A percentile compares a stretch with the other conserved stretches of the same genome.
Conservation (phyloP, 306 rosid genomes). For the Gleditsia sinensis region DNA sequence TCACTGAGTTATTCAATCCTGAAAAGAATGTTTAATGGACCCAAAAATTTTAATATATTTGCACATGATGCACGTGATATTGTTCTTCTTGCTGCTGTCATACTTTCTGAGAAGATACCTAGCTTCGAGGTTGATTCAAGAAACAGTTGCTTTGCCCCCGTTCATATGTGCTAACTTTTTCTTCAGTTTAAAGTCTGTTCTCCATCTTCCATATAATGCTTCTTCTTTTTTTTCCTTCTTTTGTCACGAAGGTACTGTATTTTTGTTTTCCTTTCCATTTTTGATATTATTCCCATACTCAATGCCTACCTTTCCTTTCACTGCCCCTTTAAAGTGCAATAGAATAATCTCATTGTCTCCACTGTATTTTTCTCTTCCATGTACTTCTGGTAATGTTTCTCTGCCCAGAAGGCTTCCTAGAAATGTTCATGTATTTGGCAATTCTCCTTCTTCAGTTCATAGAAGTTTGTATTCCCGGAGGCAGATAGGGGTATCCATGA, state of each 20-base stretch:
- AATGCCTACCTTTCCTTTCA: slow-evolving; percentile 25
- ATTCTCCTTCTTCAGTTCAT: background rate
- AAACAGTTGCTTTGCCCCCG: slow-evolving; percentile 6
- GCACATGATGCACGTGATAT: too few species aligned
- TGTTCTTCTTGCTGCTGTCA: too few species aligned
- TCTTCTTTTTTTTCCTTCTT: too few species aligned
- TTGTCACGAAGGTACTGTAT: background rate
- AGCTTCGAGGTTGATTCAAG: background rate
- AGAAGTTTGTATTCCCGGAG: slow-evolving; percentile 10
- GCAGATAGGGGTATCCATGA: background rate
- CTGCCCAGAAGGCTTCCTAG: background rate
- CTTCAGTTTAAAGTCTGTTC: background rate
- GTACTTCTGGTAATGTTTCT: background rate
- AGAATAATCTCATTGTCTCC: background rate
- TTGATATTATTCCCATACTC: background rate
- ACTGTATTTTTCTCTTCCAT: background rate
- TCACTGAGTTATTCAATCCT: too few species aligned
- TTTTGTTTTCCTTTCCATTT: background rate
- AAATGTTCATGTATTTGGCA: background rate
- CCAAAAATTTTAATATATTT: too few species aligned
- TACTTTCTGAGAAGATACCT: slow-evolving; percentile 1
- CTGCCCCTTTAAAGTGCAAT: background rate
- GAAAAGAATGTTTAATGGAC: too few species aligned
- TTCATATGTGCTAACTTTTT: background rate
- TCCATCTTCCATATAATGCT: background rate